phyloP scores from a whole-genome alignment of 2,329 filamentous ascomycete species.

The Trichophyton benhamiae region DNA sequence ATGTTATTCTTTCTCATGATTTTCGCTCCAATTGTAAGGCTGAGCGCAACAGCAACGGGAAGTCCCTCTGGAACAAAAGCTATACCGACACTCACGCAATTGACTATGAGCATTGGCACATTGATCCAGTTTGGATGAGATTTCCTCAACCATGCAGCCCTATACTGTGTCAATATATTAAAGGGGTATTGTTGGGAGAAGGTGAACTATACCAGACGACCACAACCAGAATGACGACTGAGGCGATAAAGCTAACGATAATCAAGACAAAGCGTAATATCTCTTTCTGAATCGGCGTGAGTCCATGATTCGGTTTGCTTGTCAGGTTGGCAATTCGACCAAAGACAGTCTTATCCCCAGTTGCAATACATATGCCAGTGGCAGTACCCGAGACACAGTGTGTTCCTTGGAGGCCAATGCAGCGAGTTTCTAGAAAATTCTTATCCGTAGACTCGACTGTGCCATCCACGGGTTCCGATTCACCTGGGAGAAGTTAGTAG shows the following conservation, averaged over 20 bases:
- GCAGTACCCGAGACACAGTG: constrained; percentile 60
- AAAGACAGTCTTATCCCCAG: constrained; percentile 61
- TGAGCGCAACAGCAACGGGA: constrained; percentile 56
- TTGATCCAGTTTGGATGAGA: constrained; percentile 58
- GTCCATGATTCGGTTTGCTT: constrained; percentile 52
- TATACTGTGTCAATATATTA: constrained; percentile 22
- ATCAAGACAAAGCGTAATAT: constrained; percentile 59
- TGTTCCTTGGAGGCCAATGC: constrained; percentile 67
- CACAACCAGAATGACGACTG: constrained; percentile 42
- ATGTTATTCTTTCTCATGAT: constrained; percentile 67
- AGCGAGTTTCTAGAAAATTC: constrained; percentile 65
- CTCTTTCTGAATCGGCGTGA: constrained; percentile 61
- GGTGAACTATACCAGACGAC: constrained; percentile 46
- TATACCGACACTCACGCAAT: constrained; percentile 59
- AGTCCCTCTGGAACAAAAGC: constrained; percentile 67
- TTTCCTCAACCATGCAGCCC: constrained; percentile 57
- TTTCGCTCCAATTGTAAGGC: constrained; percentile 62
- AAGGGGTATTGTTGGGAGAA: not conserved
- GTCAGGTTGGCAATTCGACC: constrained; percentile 63
- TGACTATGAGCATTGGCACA: constrained; percentile 59
- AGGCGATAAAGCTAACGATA: constrained; percentile 54
- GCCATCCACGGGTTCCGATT: constrained; percentile 52
- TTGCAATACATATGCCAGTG: constrained; percentile 56
- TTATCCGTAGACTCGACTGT: constrained; percentile 54
- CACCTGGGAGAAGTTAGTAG: constrained; percentile 34